Evolutionary conservation across 805 yeast species (phyloP).

Genomic region (Metschnikowia kofuensis): DNA sequence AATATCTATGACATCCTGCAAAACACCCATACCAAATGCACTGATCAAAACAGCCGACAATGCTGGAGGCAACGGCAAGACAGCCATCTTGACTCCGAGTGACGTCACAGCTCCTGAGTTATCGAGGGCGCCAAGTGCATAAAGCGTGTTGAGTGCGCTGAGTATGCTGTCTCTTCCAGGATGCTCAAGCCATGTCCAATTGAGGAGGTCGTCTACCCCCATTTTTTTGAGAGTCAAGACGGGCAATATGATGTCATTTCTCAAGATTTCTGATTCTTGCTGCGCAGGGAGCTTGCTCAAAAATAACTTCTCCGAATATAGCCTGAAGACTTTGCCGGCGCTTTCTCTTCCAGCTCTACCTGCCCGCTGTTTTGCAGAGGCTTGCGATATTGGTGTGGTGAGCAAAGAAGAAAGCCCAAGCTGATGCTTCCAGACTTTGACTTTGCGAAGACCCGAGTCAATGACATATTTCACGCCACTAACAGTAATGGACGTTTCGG

Average conservation of each 20-base stretch:
- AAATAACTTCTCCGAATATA: slow-evolving; percentile 75
- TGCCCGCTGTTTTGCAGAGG: slow-evolving; percentile 91
- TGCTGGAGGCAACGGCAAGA: slow-evolving; percentile 90
- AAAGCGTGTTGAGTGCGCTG: slow-evolving; percentile 75
- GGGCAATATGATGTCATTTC: slow-evolving; percentile 84
- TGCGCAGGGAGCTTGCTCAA: slow-evolving; percentile 56
- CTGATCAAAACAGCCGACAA: slow-evolving; percentile 78
- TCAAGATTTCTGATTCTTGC: slow-evolving; percentile 89
- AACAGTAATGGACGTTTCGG: slow-evolving; percentile 96
- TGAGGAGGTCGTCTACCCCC: slow-evolving; percentile 77
- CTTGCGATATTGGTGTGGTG: slow-evolving; percentile 89
- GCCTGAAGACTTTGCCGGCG: slow-evolving; percentile 78
- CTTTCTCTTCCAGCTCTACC: slow-evolving; percentile 99
- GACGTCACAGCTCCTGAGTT: slow-evolving; percentile 72
- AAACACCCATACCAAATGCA: slow-evolving; percentile 58
- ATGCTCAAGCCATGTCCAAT: slow-evolving; percentile 91
- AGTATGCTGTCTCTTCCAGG: slow-evolving; percentile 79
- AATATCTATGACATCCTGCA: slow-evolving; percentile 75
- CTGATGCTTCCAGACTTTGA: slow-evolving; percentile 92
- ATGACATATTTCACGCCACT: slow-evolving; percentile 91
- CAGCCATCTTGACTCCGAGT: slow-evolving; percentile 82
- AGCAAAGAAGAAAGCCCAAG: slow-evolving; percentile 88
- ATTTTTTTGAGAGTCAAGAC: slow-evolving; percentile 78
- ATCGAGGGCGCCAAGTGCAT: slow-evolving; percentile 74
- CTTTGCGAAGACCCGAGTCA: slow-evolving; percentile 90